These are phyloP conservation scores for Coemansia aciculifera DNA, from an alignment of 192 early-diverging fungal species.

Conservation along the genomic window DNA sequence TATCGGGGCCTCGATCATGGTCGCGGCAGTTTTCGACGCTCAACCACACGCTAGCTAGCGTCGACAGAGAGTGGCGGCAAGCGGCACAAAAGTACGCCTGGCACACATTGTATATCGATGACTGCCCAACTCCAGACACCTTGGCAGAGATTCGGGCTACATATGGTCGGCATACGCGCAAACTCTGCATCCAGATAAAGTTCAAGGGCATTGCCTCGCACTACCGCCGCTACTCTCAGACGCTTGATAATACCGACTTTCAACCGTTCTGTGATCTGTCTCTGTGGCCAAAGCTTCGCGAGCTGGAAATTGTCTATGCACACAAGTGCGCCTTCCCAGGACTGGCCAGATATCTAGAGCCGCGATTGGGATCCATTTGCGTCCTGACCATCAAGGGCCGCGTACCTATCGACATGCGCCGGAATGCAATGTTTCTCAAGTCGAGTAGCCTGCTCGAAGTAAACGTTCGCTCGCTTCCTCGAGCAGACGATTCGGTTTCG, in stretches of 20 bases:
- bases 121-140: not conserved
- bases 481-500: conserved; percentile 33
- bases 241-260: conserved; percentile 33
- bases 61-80: conserved; percentile 37
- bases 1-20: not conserved
- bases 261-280: conserved; percentile 43
- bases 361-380: conserved; percentile 31
- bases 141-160: conserved; percentile 13
- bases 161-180: conserved; percentile 32
- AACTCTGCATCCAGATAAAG: conserved; percentile 31
- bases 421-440: conserved; percentile 29
- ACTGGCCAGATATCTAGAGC: conserved; percentile 41
- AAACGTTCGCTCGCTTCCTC: conserved; percentile 24
- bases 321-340: conserved; percentile 55
- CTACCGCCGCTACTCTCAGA: conserved; percentile 39
- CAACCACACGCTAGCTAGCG: conserved; percentile 25
- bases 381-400: conserved; percentile 33
- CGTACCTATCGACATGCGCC: conserved; percentile 50
- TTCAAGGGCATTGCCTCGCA: conserved; percentile 41
- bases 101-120: conserved; percentile 42
- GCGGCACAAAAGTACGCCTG: conserved; percentile 41
- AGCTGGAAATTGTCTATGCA: conserved; percentile 42
- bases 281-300: conserved; percentile 29
- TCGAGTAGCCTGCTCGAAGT: conserved; percentile 26
- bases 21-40: conserved; percentile 27